Base-by-base conservation (phyloP, 2,329 filamentous ascomycete species). In the Pseudocercospora cruenta region DNA sequence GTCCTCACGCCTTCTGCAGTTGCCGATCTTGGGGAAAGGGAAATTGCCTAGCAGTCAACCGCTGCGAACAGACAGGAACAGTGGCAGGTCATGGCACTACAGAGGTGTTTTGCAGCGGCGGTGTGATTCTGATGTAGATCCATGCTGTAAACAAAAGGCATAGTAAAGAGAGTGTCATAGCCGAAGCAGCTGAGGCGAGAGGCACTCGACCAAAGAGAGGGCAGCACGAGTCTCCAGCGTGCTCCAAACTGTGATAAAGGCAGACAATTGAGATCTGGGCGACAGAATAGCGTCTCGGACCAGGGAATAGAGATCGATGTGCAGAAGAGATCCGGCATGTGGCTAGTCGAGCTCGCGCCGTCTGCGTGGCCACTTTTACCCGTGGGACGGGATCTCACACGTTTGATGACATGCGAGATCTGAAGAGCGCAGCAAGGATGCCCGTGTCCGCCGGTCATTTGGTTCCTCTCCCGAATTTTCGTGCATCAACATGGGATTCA, bases 221-320 rank as follows among this genome's bases (percentile, higher is more conserved):
- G 58, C 47, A 26, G 45, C 51, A 63, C 60, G 47, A 59, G 62
- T 22, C 19, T 53, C 22, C 19, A 53, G 24, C 49, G 22, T 16
- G 49, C 19, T 53, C 49, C 21, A 14, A 26, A 24, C 4, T 16
- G 19, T 53, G 49, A 53, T 53, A 53, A 7, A 24, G 49, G 49
- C 22, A 16, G 49, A 53, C 24, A 16, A 31, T 1, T 19, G 22
- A 55, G 51, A 55, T 55, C 51, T 31, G 51, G 24, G 24, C 36
- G 16, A 36, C 36, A 33, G 16, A 16, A 26, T 43, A 43, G 60
- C 31, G 47, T 36, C 36, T 63, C 39, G 57, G 43, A 60, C 62
- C 63, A 63, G 62, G 67, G 64, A 39, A 65, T 54, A 64, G 36
- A 67, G 67, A 69, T 69, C 67, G 67, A 65, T 65, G 60, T 54